These are phyloP conservation scores for Sordariomycetes sp. DNA, from an alignment of 2,329 filamentous ascomycete species.

Conservation along the genomic window DNA sequence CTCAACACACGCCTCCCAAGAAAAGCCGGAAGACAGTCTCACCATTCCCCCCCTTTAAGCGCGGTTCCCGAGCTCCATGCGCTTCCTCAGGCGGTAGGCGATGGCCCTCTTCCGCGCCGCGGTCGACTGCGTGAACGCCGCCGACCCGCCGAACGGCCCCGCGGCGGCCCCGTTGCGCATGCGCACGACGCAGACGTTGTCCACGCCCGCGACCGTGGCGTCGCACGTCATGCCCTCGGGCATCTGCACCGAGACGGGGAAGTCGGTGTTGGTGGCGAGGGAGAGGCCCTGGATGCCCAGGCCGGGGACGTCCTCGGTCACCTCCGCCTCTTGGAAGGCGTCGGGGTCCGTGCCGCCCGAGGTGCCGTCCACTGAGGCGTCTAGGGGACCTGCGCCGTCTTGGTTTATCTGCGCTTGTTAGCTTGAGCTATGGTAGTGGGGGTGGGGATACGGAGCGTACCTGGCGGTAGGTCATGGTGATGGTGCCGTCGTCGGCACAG, in stretches of 20 bases:
- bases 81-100: conserved; percentile 35
- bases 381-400: conserved; percentile 55
- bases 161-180: conserved; percentile 51
- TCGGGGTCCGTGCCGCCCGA: conserved; percentile 49
- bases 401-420: conserved; percentile 51
- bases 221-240: conserved; percentile 58
- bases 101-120: conserved; percentile 51
- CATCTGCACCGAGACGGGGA: conserved; percentile 55
- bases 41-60: neutral
- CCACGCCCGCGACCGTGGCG: conserved; percentile 44
- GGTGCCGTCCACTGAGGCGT: conserved; percentile 48
- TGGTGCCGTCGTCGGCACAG: conserved; percentile 44
- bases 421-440: neutral
- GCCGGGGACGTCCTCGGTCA: conserved; percentile 52
- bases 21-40: neutral
- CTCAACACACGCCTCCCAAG: no score
- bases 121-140: conserved; percentile 51
- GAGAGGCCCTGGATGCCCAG: conserved; percentile 45
- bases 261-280: conserved; percentile 49
- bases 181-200: conserved; percentile 55
- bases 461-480: conserved; percentile 53
- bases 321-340: conserved; percentile 49
- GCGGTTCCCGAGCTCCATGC: conserved; percentile 14
- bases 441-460: conserved; percentile 10
- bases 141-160: conserved; percentile 57